Percentiles rank a stretch among this genome's conserved stretches.
phyloP scores from a whole-genome alignment of 2,329 filamentous ascomycete species.

The Pseudohalonectria lignicola region DNA sequence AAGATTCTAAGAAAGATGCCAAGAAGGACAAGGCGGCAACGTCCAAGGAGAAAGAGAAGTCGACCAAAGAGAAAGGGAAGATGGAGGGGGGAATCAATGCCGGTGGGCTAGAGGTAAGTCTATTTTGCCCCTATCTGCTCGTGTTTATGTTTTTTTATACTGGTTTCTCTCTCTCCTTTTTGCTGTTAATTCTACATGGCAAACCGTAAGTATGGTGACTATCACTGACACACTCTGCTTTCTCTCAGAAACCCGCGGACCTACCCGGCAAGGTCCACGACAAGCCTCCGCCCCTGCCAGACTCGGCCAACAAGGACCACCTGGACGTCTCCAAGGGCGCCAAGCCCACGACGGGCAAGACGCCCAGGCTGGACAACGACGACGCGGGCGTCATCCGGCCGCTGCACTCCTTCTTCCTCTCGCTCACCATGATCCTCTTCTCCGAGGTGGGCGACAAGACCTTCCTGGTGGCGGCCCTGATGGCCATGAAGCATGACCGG shows the following conservation, averaged over 20 bases:
- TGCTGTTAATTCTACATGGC: no score
- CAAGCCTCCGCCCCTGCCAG: constrained; percentile 57
- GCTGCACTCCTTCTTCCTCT: constrained; percentile 80
- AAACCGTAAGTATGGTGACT: no score
- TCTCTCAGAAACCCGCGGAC: constrained; percentile 61
- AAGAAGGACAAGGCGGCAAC: constrained; percentile 21
- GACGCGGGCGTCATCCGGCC: constrained; percentile 57
- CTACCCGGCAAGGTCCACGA: constrained; percentile 71
- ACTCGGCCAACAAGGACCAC: constrained; percentile 54
- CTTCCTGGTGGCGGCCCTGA: constrained; percentile 89
- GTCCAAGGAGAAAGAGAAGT: constrained; percentile 18
- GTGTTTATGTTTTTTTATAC: no score
- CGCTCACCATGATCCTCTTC: constrained; percentile 93
- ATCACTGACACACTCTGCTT: neutral
- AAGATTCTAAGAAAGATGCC: constrained; percentile 26
- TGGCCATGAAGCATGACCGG: constrained; percentile 98
- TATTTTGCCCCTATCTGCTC: no score
- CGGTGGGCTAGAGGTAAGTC: constrained; percentile 46
- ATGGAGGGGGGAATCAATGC: constrained; percentile 21
- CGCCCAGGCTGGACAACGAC: constrained; percentile 24
- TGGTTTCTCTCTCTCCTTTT: no score
- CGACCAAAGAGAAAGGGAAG: constrained; percentile 30
- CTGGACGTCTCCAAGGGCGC: constrained; percentile 37
- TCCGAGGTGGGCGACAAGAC: constrained; percentile 98
- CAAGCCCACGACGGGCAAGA: constrained; percentile 19